Base-by-base conservation (phyloP, 768 basidiomycete genomes). In the Lactarius trivialis region DNA sequence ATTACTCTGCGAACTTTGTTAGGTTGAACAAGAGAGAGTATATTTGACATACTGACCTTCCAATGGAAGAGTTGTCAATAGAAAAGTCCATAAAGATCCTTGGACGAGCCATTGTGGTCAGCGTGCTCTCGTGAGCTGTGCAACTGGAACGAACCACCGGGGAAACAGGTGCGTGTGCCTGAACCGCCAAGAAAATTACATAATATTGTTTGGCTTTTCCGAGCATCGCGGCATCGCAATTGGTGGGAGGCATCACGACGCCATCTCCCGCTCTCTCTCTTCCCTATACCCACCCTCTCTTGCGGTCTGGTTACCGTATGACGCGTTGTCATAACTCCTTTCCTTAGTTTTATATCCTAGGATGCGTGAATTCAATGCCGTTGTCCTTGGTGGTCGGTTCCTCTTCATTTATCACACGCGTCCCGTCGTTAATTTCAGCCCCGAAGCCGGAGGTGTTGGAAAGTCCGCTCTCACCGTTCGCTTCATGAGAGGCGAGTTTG, bases 391-490 rank as follows among this genome's bases (percentile, higher is more conserved):
- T 68, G 89, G 89, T 89, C 68, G 65, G 81, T 72, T 28, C 51
- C 33, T 59, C 59, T 55, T 55, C 54, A 54, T 63, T 37, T 8
- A 61, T 24, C 50, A 19, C 36, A 12, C 21, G 19, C 45, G 45
- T 14, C 4, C 53, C 12, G 9, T 6, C 21, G 49, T 53, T 48
- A 26, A 52, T 53, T 65, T 49, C 12, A 19, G 17, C 37, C 36
- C 45, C 15, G 67, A 53, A 91, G 90, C 90, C 70, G 91, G 91
- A 69, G 91, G 91, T 26, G 91, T 93, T 57, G 91, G 91, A 53
- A 93, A 93, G 74, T 92, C 90, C 28, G 89, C 91, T 14, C 78
- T 93, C 36, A 91, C 89, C 70, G 85, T 90, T 68, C 82, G 89
- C 61, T 91, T 87, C 71, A 83, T 90, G 52, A 80, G 81, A 66